Evolutionary conservation across 495 filamentous ascomycete genomes (phyloP).

Genomic region (Annulohypoxylon maeteangense): DNA sequence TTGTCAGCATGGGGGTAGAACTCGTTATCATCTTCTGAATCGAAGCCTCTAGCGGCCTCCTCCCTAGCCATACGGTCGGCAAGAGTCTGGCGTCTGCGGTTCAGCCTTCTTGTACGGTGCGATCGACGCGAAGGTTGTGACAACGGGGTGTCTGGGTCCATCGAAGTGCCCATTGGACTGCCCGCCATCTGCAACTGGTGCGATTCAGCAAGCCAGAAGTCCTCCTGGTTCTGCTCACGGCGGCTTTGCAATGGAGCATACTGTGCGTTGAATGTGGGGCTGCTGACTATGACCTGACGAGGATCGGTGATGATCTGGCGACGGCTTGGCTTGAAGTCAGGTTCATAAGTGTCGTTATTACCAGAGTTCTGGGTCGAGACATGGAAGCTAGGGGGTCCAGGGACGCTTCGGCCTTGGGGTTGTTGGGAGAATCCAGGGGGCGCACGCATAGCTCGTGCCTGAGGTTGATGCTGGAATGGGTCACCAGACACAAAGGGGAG

Average conservation of each 20-base stretch:
- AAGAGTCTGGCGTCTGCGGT: background rate
- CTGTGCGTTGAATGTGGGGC: background rate
- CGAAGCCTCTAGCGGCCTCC: background rate
- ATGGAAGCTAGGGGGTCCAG: background rate
- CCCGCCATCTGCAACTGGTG: background rate
- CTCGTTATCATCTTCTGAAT: background rate
- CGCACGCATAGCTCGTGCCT: background rate
- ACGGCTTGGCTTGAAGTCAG: background rate
- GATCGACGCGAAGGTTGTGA: background rate
- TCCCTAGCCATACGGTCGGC: background rate
- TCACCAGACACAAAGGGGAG: background rate
- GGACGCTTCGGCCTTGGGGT: background rate
- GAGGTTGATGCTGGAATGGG: background rate
- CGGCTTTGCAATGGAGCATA: conserved; percentile 21
- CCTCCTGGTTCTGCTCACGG: background rate
- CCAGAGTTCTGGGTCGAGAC: background rate
- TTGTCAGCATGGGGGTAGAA: conserved; percentile 24
- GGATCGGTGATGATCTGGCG: conserved; percentile 13
- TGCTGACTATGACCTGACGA: background rate
- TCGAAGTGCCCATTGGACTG: background rate
- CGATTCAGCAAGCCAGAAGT: background rate
- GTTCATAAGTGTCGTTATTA: background rate
- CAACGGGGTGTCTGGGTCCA: background rate
- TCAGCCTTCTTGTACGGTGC: background rate
- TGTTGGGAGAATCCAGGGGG: background rate